Evolutionary conservation across 371 early-diverging fungal genomes (phyloP), one percentile per base, ranked within the genome.

Genomic region (Circinella umbellata): DNA sequence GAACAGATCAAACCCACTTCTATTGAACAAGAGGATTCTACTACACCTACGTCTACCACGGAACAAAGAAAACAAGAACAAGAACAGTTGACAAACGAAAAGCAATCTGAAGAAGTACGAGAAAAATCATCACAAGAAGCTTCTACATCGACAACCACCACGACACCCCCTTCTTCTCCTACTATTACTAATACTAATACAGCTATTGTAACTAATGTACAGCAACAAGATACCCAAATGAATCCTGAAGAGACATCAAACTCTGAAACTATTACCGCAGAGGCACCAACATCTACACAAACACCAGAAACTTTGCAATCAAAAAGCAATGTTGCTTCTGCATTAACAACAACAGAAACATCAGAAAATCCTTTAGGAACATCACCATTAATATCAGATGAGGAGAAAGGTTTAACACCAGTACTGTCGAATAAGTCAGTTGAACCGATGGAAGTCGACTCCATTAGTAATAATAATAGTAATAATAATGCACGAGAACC

Each of bases 101-200:
- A 59, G 6, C 17, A 35, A 72, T 74, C 39, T 64, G 51, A 8
- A 8, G 6, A 51, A 51, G 10, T 61, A 38, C 35, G 14, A 59
- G 60, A 46, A n/a, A 46, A 14, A 27, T 34, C 47, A 63, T 20
- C 63, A 47, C n/a, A 27, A 47, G 18, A 36, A 47, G 13, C 46
- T 42, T 42, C 63, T 63, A 35, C 47, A 14, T 18, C 20, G 39
- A 46, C 47, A 14, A 46, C 3, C 13, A 34, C 38, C 17, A 46
- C 47, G 34, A 46, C 3, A 38, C 15, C 17, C 10, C n/a, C 38
- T 9, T 14, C 49, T 17, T 10, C 63, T 17, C 15, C 48, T n/a
- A 47, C 38, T 3, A 27, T 34, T 8, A 10, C 63, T 39, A 39
- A 18, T 27, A 63, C 17, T 15, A 42, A n/a, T 37, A 59, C 60